Evolutionary conservation across 164 flowering plant genomes (phyloP).

Genomic region (Macadamia tetraphylla): DNA sequence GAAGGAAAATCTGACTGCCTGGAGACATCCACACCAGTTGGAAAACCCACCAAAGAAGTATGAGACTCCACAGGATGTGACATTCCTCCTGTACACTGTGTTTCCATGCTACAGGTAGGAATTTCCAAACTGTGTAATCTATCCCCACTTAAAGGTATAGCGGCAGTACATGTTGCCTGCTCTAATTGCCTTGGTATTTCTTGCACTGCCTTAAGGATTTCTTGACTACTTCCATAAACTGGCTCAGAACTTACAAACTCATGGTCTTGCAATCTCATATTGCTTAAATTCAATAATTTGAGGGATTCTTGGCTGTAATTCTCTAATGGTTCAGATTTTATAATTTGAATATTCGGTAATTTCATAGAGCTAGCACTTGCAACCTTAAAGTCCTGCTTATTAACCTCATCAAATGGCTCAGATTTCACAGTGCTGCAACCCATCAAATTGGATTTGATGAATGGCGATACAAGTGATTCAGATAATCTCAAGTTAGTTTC

Average conservation of each 20-base stretch:
- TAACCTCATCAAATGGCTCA: conserved; percentile 41
- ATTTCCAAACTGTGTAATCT: conserved; percentile 4
- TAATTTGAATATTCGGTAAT: conserved; percentile 1
- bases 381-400: conserved; percentile 1
- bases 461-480: background rate
- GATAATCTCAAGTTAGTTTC: conserved; percentile 9
- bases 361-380: conserved; percentile 2
- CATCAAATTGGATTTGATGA: conserved; percentile 6
- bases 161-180: background rate
- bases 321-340: conserved; percentile 28
- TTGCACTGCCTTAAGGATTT: conserved; percentile 10
- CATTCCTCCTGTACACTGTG: background rate
- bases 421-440: conserved; percentile 29
- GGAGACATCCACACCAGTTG: conserved; percentile 5
- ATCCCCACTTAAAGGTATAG: conserved; percentile 4
- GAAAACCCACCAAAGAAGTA: conserved; percentile 4
- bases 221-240: conserved; percentile 10
- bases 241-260: conserved; percentile 37
- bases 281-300: background rate
- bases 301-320: conserved; percentile 9
- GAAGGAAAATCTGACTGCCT: conserved; percentile 5
- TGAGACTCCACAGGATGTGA: conserved; percentile 1
- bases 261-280: conserved; percentile 12
- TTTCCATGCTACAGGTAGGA: conserved; percentile 6
- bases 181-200: conserved; percentile 9